Evolutionary conservation across 495 filamentous ascomycete genomes (phyloP).

Genomic region (Articulospora tetracladia): DNA sequence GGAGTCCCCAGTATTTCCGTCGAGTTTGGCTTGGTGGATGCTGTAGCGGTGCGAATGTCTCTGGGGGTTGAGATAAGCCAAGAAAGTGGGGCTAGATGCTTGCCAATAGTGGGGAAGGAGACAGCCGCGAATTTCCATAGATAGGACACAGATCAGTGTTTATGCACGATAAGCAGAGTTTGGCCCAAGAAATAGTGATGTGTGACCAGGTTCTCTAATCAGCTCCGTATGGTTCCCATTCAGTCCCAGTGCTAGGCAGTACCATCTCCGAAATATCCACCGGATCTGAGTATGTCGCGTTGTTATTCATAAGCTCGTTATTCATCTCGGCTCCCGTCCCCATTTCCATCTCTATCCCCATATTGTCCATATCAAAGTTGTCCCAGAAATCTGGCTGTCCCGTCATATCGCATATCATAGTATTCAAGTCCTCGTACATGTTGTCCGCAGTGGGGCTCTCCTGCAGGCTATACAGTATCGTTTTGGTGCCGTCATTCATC

Average conservation of each 20-base stretch:
- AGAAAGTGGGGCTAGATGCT: neutral
- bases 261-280: neutral
- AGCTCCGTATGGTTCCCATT: neutral
- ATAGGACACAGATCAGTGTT: neutral
- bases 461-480: conserved; percentile 1
- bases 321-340: neutral
- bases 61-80: neutral
- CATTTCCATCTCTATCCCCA: neutral
- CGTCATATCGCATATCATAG: conserved; percentile 16
- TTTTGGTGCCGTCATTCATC: conserved; percentile 10
- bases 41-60: neutral
- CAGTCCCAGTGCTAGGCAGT: neutral
- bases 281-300: neutral
- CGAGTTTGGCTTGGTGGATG: neutral
- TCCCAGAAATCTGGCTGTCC: conserved; percentile 22
- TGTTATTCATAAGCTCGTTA: neutral
- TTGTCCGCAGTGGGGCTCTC: neutral
- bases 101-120: neutral
- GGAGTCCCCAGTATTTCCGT: neutral
- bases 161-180: neutral
- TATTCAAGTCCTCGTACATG: conserved; percentile 9
- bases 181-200: neutral
- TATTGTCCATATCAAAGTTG: conserved; percentile 16
- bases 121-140: neutral
- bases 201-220: neutral